Conservation (phyloP, 108 stramenopile species). For the Cylindrotheca closterium region DNA sequence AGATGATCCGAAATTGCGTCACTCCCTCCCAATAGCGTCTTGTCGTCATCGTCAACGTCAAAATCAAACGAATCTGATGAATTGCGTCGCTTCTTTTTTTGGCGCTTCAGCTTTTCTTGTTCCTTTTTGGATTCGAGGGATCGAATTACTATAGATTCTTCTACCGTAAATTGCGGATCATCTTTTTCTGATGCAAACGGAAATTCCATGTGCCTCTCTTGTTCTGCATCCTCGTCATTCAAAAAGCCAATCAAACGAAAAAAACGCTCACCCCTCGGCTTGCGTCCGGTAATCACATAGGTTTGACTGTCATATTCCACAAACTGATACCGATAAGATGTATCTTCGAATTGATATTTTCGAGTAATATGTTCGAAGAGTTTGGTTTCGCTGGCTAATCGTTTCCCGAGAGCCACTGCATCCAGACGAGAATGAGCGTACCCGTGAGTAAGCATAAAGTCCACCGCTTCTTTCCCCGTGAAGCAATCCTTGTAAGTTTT, state of each 20-base stretch:
- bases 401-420: constrained; percentile 55
- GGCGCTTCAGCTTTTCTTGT: constrained; percentile 9
- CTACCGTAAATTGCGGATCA: constrained; percentile 42
- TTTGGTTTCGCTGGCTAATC: constrained; percentile 39
- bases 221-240: not conserved
- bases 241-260: constrained; percentile 35
- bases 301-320: constrained; percentile 31
- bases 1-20: not conserved
- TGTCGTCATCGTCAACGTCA: not conserved
- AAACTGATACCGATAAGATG: constrained; percentile 49
- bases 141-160: constrained; percentile 29
- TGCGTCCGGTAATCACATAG: constrained; percentile 18
- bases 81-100: not conserved
- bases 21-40: no score
- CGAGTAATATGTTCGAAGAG: constrained; percentile 48
- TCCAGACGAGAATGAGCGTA: constrained; percentile 51
- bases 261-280: constrained; percentile 21
- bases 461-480: constrained; percentile 49
- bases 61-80: not conserved
- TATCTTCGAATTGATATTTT: constrained; percentile 54
- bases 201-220: constrained; percentile 34
- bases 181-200: constrained; percentile 37
- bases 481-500: constrained; percentile 49
- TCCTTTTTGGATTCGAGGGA: constrained; percentile 17
- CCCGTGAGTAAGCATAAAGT: constrained; percentile 50